phyloP scores from a whole-genome alignment of 164 flowering plant genomes.

The Magnolia sinica region DNA sequence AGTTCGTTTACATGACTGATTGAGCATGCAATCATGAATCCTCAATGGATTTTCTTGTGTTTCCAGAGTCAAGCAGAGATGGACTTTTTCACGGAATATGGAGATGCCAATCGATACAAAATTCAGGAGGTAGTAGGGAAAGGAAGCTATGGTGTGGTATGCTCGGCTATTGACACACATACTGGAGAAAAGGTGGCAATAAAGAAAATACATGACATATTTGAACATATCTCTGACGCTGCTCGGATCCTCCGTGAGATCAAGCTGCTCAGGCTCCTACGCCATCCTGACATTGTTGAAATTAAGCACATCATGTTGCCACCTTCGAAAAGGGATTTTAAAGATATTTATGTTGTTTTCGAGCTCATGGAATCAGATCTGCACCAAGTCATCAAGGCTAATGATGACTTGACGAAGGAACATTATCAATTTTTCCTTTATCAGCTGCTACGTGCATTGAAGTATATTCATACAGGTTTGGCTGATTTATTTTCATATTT shows the following conservation, averaged over 20 bases:
- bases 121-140: conserved; percentile 23
- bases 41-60: not conserved
- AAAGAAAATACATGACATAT: conserved; percentile 24
- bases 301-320: conserved; percentile 91
- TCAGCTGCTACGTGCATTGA: conserved; percentile 82
- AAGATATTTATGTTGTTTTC: conserved; percentile 88
- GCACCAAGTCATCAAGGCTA: conserved; percentile 90
- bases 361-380: conserved; percentile 97
- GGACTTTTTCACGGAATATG: conserved; percentile 22
- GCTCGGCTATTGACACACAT: conserved; percentile 23
- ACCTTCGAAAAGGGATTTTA: conserved; percentile 78
- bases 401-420: conserved; percentile 79
- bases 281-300: conserved; percentile 93
- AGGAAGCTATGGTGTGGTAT: conserved; percentile 23
- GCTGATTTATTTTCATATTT: not conserved
- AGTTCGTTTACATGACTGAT: not conserved
- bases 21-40: not conserved
- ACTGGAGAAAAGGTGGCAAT: conserved; percentile 24
- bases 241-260: conserved; percentile 90
- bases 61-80: conserved; percentile 15
- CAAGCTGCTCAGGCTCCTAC: conserved; percentile 77
- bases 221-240: conserved; percentile 51
- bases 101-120: conserved; percentile 21
- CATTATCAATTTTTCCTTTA: conserved; percentile 92
- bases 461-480: conserved; percentile 85